These are phyloP conservation scores for Triticum timopheevii DNA, from an alignment of 176 grass and related monocot species.

Conservation along the genomic window DNA sequence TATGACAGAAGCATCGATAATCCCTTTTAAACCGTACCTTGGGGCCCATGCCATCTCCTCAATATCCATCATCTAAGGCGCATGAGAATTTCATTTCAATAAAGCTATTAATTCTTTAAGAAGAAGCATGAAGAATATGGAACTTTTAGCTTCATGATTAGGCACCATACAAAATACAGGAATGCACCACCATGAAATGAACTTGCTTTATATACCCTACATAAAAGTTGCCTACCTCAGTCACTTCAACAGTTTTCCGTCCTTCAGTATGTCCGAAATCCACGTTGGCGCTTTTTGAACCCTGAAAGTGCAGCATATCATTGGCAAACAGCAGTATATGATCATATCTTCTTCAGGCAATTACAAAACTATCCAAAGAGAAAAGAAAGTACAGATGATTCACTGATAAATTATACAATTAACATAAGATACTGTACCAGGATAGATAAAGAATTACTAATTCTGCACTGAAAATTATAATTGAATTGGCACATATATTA, in stretches of 20 bases:
- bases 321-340: constrained; percentile 25
- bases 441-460: not conserved
- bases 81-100: constrained; percentile 28
- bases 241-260: constrained; percentile 55
- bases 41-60: constrained; percentile 98
- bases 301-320: constrained; percentile 43
- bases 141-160: constrained; percentile 13
- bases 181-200: not conserved
- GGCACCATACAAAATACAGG: not conserved
- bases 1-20: constrained; percentile 83
- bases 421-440: not conserved
- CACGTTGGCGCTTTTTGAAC: constrained; percentile 44
- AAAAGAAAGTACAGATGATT: not conserved
- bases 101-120: constrained; percentile 7
- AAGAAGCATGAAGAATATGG: not conserved
- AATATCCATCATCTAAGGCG: constrained; percentile 86
- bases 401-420: not conserved
- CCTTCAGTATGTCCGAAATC: constrained; percentile 73
- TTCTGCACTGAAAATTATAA: not conserved
- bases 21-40: constrained; percentile 90
- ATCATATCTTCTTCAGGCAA: not conserved
- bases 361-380: not conserved
- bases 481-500: not conserved
- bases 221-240: constrained; percentile 54
- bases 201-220: not conserved